Percentiles rank a stretch among this genome's conserved stretches.
Conservation (phyloP, 2,329 filamentous ascomycete species). For the Corynespora cassiicola region DNA sequence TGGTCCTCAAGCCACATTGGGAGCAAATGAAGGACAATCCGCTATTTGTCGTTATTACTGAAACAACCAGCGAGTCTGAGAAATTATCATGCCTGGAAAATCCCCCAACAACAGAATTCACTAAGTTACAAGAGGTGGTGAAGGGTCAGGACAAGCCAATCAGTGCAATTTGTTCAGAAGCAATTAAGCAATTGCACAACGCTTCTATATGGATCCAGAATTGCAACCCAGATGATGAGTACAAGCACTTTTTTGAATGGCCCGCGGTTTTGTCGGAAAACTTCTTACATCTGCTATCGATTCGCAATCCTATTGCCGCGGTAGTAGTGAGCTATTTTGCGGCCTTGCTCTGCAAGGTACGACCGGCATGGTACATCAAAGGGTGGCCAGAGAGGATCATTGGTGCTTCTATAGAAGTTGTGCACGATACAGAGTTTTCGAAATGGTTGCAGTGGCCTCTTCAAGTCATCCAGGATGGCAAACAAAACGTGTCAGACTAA, state of each 20-base stretch:
- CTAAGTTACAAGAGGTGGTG: too few relatives aligned
- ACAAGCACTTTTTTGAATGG: slow-evolving; percentile 31
- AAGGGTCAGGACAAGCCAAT: too few relatives aligned
- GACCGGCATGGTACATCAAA: slow-evolving; percentile 33
- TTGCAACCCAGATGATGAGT: slow-evolving; percentile 25
- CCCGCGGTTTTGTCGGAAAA: slow-evolving; percentile 24
- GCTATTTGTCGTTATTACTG: slow-evolving; percentile 9
- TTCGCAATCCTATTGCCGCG: slow-evolving; percentile 34
- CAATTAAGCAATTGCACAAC: slow-evolving; percentile 31
- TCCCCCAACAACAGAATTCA: too few relatives aligned
- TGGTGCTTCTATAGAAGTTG: slow-evolving; percentile 28
- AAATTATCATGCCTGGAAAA: too few relatives aligned
- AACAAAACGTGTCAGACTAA: neutral
- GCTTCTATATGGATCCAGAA: slow-evolving; percentile 24
- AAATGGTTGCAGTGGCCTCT: slow-evolving; percentile 37
- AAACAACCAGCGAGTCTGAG: neutral
- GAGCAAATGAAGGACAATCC: slow-evolving; percentile 23
- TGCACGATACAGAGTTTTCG: slow-evolving; percentile 30
- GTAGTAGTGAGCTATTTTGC: slow-evolving; percentile 36
- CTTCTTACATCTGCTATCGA: slow-evolving; percentile 31
- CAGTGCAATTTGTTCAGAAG: too few relatives aligned
- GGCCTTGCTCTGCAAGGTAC: slow-evolving; percentile 26
- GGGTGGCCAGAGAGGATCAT: slow-evolving; percentile 36
- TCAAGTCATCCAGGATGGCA: slow-evolving; percentile 15
- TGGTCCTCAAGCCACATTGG: slow-evolving; percentile 32